Evolutionary conservation across 345 rosid genomes (phyloP), one percentile per base, ranked within the genome.

Genomic region (Salix udensis): DNA sequence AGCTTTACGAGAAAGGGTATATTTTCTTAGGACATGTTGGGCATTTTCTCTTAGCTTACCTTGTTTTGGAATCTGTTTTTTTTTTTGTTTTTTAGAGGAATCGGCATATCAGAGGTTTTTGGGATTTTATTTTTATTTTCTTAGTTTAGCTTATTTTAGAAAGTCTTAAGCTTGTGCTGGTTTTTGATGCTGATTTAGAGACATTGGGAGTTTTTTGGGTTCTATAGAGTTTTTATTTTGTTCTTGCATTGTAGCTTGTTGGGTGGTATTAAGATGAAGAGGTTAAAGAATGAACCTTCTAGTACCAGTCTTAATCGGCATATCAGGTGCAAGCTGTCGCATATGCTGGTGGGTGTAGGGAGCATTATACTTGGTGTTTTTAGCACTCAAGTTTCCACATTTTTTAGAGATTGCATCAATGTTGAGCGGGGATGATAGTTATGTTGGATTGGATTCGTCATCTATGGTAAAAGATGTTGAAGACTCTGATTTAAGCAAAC

Each of bases 351-450:
- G 75, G 91, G 81, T 66, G 12, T 92, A 70, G 95, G 95, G 87
- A 31, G 86, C 88, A 65, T 76, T 91, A 46, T 96, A 93, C 89
- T 85, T 96, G 79, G 77, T 93, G 76, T 89, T 96, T 75, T 82
- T 93, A 72, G 91, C 93, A 28, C 84, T 88, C 39, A 96, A 92
- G 87, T 89, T 96, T 81, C 97, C 94, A 34, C 90, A 87, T 83
- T 93, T 93, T 80, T 76, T 96, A 53, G 89, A 92, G 85, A 80
- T 87, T 85, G 91, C 89, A 0, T 78, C 92, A 6, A 69, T 90
- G 85, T 74, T 91, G 79, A 86, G 94, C 83, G 94, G 95, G 14
- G 93, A 91, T 86, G 91, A 89, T 71, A 81, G 71, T 78, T 83
- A 84, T 76, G 72, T 82, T 78, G 91, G 87, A 64, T 72, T 89